Evolutionary conservation across 805 yeast genomes (phyloP).

Genomic region (Starmerella stigmatis): DNA sequence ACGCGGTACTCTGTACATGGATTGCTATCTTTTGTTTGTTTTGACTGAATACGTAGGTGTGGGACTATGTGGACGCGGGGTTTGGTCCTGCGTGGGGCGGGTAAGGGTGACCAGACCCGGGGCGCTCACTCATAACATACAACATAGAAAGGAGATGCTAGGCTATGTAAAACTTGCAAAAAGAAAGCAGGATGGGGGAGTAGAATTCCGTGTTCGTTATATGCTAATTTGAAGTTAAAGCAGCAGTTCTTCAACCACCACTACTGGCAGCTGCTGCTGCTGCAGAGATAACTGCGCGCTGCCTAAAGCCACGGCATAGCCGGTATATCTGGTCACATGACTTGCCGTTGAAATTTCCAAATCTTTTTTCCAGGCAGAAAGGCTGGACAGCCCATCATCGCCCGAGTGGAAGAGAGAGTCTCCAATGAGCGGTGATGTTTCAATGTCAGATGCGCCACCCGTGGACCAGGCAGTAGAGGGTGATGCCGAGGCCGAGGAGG

Average conservation of each 20-base stretch:
- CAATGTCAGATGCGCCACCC: slow-evolving; percentile 15
- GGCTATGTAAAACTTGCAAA: too few species aligned
- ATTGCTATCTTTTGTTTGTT: not conserved
- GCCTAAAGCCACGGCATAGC: not conserved
- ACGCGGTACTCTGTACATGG: not conserved
- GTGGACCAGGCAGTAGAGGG: slow-evolving; percentile 2
- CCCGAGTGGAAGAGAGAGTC: not conserved
- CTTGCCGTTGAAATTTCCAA: slow-evolving; percentile 6
- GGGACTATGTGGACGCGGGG: not conserved
- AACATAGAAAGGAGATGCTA: too few species aligned
- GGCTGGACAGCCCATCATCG: not conserved
- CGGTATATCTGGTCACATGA: not conserved
- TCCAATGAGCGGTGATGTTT: slow-evolving; percentile 15
- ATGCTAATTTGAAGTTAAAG: too few species aligned
- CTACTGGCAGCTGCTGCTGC: too few species aligned
- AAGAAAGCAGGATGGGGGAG: too few species aligned
- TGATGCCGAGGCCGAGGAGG: slow-evolving; percentile 1
- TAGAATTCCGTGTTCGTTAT: too few species aligned
- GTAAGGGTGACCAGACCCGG: not conserved
- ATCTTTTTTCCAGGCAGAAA: not conserved
- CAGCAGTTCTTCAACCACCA: too few species aligned
- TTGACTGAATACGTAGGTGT: not conserved
- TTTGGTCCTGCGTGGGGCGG: not conserved
- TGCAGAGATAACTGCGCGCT: too few species aligned
- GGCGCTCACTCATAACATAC: too few species aligned